A percentile compares a stretch with the other conserved stretches of the same genome.
Conservation (phyloP, 192 early-diverging fungal species). For the Thamnidium elegans region DNA sequence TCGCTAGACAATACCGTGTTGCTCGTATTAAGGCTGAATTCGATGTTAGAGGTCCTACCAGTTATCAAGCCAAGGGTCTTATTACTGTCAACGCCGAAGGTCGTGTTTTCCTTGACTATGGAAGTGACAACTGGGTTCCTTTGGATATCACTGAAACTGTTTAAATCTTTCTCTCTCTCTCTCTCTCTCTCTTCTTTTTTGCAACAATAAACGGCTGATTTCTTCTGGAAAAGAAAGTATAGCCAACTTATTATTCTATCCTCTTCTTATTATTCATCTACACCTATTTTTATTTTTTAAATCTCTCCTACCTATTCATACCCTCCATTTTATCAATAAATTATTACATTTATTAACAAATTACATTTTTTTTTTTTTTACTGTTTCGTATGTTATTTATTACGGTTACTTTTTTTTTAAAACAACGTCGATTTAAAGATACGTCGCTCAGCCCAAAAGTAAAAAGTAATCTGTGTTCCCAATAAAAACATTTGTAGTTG, state of each 20-base stretch:
- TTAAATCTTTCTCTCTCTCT: neutral
- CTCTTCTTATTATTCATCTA: neutral
- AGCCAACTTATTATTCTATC: neutral
- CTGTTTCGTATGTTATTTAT: no score
- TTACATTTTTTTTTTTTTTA: no score
- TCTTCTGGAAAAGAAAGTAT: constrained; percentile 13
- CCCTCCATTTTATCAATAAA: no score
- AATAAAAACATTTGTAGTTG: no score
- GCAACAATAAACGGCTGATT: neutral
- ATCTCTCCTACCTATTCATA: no score
- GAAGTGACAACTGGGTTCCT: constrained; percentile 2
- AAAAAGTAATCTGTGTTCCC: no score
- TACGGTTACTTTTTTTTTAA: no score
- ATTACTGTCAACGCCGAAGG: neutral
- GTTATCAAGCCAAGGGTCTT: constrained; percentile 19
- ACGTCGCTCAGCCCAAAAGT: no score
- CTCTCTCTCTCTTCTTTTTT: neutral
- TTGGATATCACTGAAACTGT: constrained; percentile 18
- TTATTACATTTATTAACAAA: no score
- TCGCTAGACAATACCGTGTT: constrained; percentile 24
- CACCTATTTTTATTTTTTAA: constrained; percentile 5
- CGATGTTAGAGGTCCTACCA: constrained; percentile 16
- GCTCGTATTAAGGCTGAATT: constrained; percentile 21
- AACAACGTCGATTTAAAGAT: no score
- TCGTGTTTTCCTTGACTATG: constrained; percentile 16